Base-by-base conservation (phyloP, 2,329 filamentous ascomycete species). In the Capronia americana region DNA sequence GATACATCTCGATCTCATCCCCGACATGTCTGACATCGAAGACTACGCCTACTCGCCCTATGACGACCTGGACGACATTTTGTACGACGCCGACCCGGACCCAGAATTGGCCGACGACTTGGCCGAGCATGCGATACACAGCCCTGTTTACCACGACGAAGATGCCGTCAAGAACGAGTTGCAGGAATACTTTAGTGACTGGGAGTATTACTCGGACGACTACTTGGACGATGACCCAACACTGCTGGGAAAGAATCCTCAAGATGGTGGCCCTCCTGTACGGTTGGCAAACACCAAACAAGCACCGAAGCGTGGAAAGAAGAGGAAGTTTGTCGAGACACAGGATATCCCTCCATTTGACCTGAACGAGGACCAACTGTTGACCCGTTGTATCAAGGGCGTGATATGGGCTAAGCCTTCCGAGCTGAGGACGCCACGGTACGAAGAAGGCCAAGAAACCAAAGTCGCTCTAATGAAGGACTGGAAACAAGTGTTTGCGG, bases 141-240 rank as follows among this genome's bases (percentile, higher is more conserved):
- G 80, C 62, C 77, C 79, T 32, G 72, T 78, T 28, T 75, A 77
- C 38, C 74, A 76, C 28, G 78, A 80, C 53, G 77, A 81, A 61
- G 76, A 79, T 5, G 70, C 71, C 8, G 58, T 61, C 20, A 74
- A 71, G 14, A 72, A 77, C 28, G 79, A 82, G 41, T 67, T 76
- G 7, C 74, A 77, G 60, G 79, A 80, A 12, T 77, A 76, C 55
- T 79, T 75, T 71, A 79, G 77, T 58, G 81, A 82, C 68, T 81
- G 79, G 79, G 79, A 81, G 54, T 80, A 81, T 30, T 77, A 80
- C 53, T 78, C 79, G 14, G 79, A 81, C 60, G 79, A 81, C 65
- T 81, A 80, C 69, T 77, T 79, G 64, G 79, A 81, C 51, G 78
- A 80, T 60, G 79, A 81, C 38, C 76, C 79, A 17, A 77, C 75